phyloP scores from a whole-genome alignment of 257 asterid species.

The Ehretia macrophylla region DNA sequence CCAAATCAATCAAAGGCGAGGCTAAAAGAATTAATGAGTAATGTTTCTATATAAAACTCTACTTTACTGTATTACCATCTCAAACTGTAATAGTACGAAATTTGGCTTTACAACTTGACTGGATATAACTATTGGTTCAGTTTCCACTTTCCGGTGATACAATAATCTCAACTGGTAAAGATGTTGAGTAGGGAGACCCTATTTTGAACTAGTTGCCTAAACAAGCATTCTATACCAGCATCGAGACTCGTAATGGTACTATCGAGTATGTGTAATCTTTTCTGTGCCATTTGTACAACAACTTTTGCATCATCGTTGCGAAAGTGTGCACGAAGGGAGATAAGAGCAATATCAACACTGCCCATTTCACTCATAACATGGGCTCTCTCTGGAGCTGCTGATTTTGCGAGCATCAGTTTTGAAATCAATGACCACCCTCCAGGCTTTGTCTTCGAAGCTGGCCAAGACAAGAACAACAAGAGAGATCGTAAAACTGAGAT shows the following conservation, averaged over 20 bases:
- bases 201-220: slow-evolving; percentile 23
- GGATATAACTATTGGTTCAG: too few relatives aligned
- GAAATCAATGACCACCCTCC: slow-evolving; percentile 34
- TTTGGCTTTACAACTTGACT: too few relatives aligned
- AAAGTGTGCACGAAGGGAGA: slow-evolving; percentile 22
- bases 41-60: too few relatives aligned
- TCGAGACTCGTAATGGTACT: slow-evolving; percentile 21
- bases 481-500: slow-evolving; percentile 33
- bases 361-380: slow-evolving; percentile 29
- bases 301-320: slow-evolving; percentile 20
- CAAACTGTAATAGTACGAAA: too few relatives aligned
- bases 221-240: slow-evolving; percentile 28
- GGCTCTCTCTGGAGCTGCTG: slow-evolving; percentile 1
- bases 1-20: too few relatives aligned
- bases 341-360: slow-evolving; percentile 38
- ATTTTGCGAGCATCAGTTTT: slow-evolving; percentile 33
- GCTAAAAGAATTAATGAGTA: too few relatives aligned
- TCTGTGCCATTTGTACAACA: slow-evolving; percentile 31
- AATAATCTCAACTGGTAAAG: background rate
- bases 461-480: slow-evolving; percentile 36
- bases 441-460: slow-evolving; percentile 30
- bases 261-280: slow-evolving; percentile 32
- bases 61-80: too few relatives aligned
- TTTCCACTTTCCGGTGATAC: too few relatives aligned
- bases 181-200: slow-evolving; percentile 39